Evolutionary conservation across 352 stramenopile genomes (phyloP).

Genomic region (Globisporangium takayamanum): DNA sequence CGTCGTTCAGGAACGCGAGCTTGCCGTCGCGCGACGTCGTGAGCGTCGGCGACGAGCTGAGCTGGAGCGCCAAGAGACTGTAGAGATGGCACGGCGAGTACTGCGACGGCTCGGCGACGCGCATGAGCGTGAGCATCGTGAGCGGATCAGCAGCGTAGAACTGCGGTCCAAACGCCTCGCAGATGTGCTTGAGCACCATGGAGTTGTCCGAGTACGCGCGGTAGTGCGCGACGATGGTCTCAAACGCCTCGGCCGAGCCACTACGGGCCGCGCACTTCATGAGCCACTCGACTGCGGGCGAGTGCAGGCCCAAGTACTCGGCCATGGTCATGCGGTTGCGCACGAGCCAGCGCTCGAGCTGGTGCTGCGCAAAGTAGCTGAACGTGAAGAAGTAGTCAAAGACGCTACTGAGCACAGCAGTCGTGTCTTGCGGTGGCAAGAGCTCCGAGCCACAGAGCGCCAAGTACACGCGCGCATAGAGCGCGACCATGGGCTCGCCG

Average conservation of each 20-base stretch:
- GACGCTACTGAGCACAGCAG: slow-evolving; percentile 61
- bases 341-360: slow-evolving; percentile 45
- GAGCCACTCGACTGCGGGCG: slow-evolving; percentile 84
- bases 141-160: slow-evolving; percentile 52
- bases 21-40: slow-evolving; percentile 35
- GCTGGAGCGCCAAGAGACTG: slow-evolving; percentile 56
- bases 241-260: slow-evolving; percentile 38
- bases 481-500: slow-evolving; percentile 80
- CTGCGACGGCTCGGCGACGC: slow-evolving; percentile 38
- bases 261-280: slow-evolving; percentile 56
- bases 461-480: slow-evolving; percentile 85
- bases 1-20: slow-evolving; percentile 80
- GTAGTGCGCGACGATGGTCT: slow-evolving; percentile 73
- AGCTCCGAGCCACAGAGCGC: slow-evolving; percentile 62
- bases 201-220: slow-evolving; percentile 76
- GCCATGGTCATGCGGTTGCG: slow-evolving; percentile 44
- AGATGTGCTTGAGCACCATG: slow-evolving; percentile 88
- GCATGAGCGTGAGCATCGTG: slow-evolving; percentile 68
- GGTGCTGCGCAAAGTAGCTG: slow-evolving; percentile 51
- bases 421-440: slow-evolving; percentile 29
- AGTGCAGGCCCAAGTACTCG: slow-evolving; percentile 76
- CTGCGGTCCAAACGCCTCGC: slow-evolving; percentile 57
- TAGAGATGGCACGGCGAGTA: slow-evolving; percentile 66
- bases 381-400: slow-evolving; percentile 89
- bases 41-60: slow-evolving; percentile 33